phyloP scores from a whole-genome alignment of 495 filamentous ascomycete genomes.

The Annulohypoxylon maeteangense region DNA sequence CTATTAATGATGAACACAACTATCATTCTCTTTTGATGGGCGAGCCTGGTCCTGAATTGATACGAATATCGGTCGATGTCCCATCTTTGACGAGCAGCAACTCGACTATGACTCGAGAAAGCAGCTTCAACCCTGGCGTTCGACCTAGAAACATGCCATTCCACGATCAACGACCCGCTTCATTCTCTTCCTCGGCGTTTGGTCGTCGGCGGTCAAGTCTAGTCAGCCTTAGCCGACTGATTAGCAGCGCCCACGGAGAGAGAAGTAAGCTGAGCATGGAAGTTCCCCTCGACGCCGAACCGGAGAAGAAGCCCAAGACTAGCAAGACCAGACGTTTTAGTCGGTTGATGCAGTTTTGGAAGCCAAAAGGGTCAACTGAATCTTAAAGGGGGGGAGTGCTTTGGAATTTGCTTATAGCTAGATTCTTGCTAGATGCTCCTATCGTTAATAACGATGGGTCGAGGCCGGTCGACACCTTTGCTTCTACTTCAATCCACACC shows the following conservation, averaged over 20 bases:
- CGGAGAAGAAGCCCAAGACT: constrained; percentile 70
- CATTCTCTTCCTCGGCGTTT: constrained; percentile 72
- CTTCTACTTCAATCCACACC: constrained; percentile 1
- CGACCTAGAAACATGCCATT: constrained; percentile 50
- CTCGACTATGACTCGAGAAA: constrained; percentile 82
- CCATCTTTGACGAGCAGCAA: constrained; percentile 88
- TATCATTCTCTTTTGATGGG: constrained; percentile 69
- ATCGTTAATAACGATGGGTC: background rate
- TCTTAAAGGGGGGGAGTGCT: constrained; percentile 20
- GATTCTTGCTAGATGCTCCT: background rate
- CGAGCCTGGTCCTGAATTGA: constrained; percentile 69
- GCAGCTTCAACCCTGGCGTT: constrained; percentile 51
- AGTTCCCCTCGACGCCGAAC: constrained; percentile 62
- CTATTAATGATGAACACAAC: constrained; percentile 73
- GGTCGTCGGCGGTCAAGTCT: constrained; percentile 84
- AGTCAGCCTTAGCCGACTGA: constrained; percentile 83
- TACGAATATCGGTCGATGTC: constrained; percentile 81
- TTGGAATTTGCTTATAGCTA: background rate
- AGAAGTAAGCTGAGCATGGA: constrained; percentile 85
- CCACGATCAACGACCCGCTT: constrained; percentile 72
- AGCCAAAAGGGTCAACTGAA: constrained; percentile 56
- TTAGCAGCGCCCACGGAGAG: constrained; percentile 80
- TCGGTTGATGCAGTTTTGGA: constrained; percentile 88
- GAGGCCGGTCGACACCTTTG: background rate
- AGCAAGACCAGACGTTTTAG: constrained; percentile 79